Conservation (phyloP, 768 basidiomycete genomes). For the Terana coerulea region DNA sequence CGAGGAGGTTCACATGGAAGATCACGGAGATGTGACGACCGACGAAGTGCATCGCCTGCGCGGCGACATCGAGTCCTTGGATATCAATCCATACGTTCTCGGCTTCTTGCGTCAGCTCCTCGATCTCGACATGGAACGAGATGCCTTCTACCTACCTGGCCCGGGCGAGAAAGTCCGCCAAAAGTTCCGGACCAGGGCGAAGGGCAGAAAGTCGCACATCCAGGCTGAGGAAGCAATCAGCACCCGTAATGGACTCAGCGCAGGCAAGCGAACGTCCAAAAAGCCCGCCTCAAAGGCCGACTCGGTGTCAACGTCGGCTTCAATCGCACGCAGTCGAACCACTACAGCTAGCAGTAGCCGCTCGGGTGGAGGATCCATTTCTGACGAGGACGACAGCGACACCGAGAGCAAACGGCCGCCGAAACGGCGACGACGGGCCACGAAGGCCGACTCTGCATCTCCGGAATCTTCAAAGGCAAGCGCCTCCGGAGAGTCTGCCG, state of each 20-base stretch:
- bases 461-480: neutral
- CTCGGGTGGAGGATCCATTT: slow-evolving; percentile 1
- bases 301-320: slow-evolving; percentile 6
- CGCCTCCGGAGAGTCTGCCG: neutral
- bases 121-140: slow-evolving; percentile 62
- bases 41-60: slow-evolving; percentile 46
- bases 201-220: slow-evolving; percentile 2
- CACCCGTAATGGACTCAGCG: slow-evolving; percentile 13
- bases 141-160: slow-evolving; percentile 59
- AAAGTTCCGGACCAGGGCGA: neutral
- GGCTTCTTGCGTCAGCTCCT: slow-evolving; percentile 57
- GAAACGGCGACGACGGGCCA: slow-evolving; percentile 6
- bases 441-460: neutral
- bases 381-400: slow-evolving; percentile 10
- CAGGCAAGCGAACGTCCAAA: neutral
- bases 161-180: slow-evolving; percentile 35
- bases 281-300: neutral
- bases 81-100: slow-evolving; percentile 50
- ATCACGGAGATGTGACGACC: slow-evolving; percentile 53
- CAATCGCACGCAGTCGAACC: neutral
- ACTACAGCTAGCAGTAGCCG: neutral
- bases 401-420: slow-evolving; percentile 13
- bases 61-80: slow-evolving; percentile 43
- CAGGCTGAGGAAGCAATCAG: slow-evolving; percentile 7
- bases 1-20: slow-evolving; percentile 51